Evolutionary conservation across 306 rosid genomes (phyloP).

Genomic region (Gillenia trifoliata): DNA sequence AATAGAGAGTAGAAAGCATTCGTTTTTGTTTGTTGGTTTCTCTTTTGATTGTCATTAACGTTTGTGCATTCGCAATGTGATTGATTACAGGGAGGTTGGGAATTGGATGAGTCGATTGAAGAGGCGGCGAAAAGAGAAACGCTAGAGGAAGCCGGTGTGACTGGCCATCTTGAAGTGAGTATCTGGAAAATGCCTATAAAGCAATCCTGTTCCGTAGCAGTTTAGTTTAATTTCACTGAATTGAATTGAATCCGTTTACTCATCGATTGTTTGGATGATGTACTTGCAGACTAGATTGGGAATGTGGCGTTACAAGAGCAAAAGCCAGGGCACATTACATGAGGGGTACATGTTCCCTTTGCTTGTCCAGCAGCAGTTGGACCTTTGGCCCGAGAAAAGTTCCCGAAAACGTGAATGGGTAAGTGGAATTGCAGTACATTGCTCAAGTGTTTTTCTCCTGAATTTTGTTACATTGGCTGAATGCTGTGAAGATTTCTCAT

Average conservation of each 20-base stretch:
- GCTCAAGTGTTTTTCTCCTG: not conserved
- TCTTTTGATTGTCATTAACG: not conserved
- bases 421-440: constrained; percentile 17
- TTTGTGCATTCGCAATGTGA: constrained; percentile 9
- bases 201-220: not conserved
- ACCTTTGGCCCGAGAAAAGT: constrained; percentile 77
- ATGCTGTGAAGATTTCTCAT: not conserved
- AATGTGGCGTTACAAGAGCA: constrained; percentile 72
- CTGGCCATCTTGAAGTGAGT: constrained; percentile 68
- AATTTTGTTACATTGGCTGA: not conserved
- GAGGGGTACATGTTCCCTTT: constrained; percentile 78
- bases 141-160: constrained; percentile 85
- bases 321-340: constrained; percentile 53
- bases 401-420: constrained; percentile 72
- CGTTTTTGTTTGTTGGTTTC: not conserved
- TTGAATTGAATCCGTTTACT: constrained; percentile 14
- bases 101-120: constrained; percentile 69
- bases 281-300: constrained; percentile 59
- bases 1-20: not conserved
- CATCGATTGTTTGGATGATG: constrained; percentile 18
- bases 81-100: constrained; percentile 89
- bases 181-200: not conserved
- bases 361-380: constrained; percentile 59
- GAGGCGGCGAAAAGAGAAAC: constrained; percentile 88
- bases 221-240: not conserved